Evolutionary conservation across 371 early-diverging fungal genomes (phyloP).

Genomic region (Catenaria anguillulae): DNA sequence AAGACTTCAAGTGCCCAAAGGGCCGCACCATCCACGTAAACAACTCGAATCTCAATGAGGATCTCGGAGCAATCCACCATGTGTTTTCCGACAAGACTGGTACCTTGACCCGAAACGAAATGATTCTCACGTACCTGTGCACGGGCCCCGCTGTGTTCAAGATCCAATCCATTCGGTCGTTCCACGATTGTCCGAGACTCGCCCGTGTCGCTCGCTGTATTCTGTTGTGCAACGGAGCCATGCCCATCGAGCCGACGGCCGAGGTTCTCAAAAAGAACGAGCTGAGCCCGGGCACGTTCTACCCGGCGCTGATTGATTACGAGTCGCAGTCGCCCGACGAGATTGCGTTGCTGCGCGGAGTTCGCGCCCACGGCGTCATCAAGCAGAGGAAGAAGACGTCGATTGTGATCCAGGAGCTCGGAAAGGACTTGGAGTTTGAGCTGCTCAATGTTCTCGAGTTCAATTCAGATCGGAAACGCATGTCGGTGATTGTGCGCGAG

Average conservation of each 20-base stretch:
- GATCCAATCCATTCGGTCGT: neutral
- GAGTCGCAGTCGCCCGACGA: conserved; percentile 33
- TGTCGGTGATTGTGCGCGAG: conserved; percentile 26
- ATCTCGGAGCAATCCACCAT: conserved; percentile 40
- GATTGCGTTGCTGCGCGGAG: conserved; percentile 25
- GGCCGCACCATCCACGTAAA: neutral
- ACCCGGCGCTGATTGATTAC: conserved; percentile 8
- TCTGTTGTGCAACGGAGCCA: neutral
- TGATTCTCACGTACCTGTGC: conserved; percentile 29
- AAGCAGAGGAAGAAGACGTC: conserved; percentile 19
- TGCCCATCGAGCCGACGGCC: neutral
- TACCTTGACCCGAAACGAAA: conserved; percentile 53
- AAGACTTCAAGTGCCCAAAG: conserved; percentile 18
- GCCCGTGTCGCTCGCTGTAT: neutral
- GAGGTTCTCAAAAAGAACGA: too few relatives aligned
- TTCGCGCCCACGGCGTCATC: conserved; percentile 17
- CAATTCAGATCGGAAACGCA: conserved; percentile 29
- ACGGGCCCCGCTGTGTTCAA: neutral
- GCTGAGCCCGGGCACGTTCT: neutral
- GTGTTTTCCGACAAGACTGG: conserved; percentile 60
- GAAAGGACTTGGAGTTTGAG: conserved; percentile 9
- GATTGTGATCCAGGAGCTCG: conserved; percentile 13
- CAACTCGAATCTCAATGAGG: conserved; percentile 41
- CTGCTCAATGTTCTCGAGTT: conserved; percentile 24
- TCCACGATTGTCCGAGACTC: too few relatives aligned